A percentile compares a stretch with the other conserved stretches of the same genome.
These are phyloP conservation scores for Nothopassalora personata DNA, from an alignment of 2,329 filamentous ascomycete genomes.

Conservation along the genomic window DNA sequence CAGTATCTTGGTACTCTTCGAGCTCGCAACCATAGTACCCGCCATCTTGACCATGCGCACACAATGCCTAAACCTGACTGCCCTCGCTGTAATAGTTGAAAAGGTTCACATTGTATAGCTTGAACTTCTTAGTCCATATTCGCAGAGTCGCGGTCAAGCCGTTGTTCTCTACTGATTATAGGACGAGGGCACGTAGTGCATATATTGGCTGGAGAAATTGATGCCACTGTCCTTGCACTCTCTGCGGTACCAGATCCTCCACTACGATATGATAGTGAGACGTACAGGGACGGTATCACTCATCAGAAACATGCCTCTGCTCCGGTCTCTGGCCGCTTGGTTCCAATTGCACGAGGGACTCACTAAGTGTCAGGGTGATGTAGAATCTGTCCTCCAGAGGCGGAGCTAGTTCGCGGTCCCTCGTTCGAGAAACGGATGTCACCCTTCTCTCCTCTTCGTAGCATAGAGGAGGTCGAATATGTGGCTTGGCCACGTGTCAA, in stretches of 20 bases:
- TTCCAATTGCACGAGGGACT: neutral
- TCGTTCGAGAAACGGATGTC: neutral
- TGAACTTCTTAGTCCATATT: conserved; percentile 47
- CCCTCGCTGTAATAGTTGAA: conserved; percentile 46
- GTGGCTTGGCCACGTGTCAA: neutral
- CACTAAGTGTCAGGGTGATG: too few relatives aligned
- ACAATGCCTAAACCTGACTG: conserved; percentile 49
- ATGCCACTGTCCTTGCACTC: neutral
- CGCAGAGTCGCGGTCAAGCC: conserved; percentile 52
- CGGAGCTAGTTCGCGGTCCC: neutral
- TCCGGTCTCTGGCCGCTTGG: neutral
- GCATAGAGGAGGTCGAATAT: neutral
- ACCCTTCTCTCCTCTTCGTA: too few relatives aligned
- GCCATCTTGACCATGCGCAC: conserved; percentile 47
- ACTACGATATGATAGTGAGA: neutral
- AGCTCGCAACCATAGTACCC: conserved; percentile 55
- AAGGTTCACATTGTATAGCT: conserved; percentile 60
- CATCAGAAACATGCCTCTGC: neutral
- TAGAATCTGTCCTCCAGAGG: neutral
- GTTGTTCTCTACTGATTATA: conserved; percentile 48
- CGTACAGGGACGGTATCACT: neutral
- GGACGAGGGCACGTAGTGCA: conserved; percentile 8
- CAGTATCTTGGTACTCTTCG: conserved; percentile 52
- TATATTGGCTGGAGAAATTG: neutral
- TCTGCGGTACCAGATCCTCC: neutral